These are phyloP conservation scores for Bipolaris gigantea DNA, from an alignment of 2,329 filamentous ascomycete genomes.

Conservation along the genomic window DNA sequence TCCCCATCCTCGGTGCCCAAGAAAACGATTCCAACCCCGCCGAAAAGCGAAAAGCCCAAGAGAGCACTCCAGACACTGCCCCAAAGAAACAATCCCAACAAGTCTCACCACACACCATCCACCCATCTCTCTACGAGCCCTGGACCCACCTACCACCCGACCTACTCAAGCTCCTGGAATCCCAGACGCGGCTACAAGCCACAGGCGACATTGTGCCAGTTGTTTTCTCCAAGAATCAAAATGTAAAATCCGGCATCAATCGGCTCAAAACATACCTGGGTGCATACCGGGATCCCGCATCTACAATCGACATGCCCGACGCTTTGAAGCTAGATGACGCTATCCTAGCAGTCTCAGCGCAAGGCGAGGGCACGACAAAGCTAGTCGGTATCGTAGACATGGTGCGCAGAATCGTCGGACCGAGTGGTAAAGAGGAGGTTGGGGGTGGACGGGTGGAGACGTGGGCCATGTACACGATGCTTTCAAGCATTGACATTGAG, in stretches of 20 bases:
- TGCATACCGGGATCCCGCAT: slow-evolving; percentile 4
- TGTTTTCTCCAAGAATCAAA: slow-evolving; percentile 27
- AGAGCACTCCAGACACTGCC: not conserved
- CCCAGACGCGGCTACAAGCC: slow-evolving; percentile 3
- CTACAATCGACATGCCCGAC: slow-evolving; percentile 15
- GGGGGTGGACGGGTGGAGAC: not conserved
- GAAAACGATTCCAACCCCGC: not conserved
- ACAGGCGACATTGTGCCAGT: slow-evolving; percentile 15
- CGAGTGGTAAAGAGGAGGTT: slow-evolving; percentile 2
- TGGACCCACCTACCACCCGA: slow-evolving; percentile 20
- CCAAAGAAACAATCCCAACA: slow-evolving; percentile 5
- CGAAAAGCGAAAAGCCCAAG: slow-evolving; percentile 16
- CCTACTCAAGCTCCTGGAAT: slow-evolving; percentile 7
- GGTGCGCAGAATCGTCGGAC: slow-evolving; percentile 16
- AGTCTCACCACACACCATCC: slow-evolving; percentile 6
- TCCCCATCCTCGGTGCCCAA: slow-evolving; percentile 16
- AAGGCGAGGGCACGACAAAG: slow-evolving; percentile 25
- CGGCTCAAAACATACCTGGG: slow-evolving; percentile 16
- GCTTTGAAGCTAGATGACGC: slow-evolving; percentile 7
- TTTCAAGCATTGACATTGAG: slow-evolving; percentile 18
- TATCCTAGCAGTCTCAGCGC: slow-evolving; percentile 24
- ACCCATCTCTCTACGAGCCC: slow-evolving; percentile 23
- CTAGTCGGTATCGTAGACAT: slow-evolving; percentile 28
- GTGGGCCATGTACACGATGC: slow-evolving; percentile 25
- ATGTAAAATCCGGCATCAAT: slow-evolving; percentile 23